phyloP scores from a whole-genome alignment of 331 rosid species.

The Malus hybrid region DNA sequence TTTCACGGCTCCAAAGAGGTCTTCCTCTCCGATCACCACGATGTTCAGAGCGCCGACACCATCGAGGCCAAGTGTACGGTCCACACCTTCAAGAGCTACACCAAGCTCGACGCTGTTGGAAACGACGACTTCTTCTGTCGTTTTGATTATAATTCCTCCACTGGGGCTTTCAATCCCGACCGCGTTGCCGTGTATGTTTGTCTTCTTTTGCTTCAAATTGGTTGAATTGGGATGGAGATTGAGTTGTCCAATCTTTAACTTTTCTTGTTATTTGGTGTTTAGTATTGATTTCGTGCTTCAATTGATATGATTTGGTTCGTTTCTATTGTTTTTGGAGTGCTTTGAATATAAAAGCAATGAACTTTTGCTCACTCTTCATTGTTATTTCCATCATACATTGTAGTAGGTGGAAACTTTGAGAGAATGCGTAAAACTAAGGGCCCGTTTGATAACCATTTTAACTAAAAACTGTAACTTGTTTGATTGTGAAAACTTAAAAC shows the following conservation, averaged over 20 bases:
- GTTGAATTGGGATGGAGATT: background rate
- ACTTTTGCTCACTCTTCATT: background rate
- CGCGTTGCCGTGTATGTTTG: constrained; percentile 84
- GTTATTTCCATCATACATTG: background rate
- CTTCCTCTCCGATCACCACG: constrained; percentile 87
- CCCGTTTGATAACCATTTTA: too few relatives aligned
- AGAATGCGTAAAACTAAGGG: background rate
- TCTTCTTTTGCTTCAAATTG: background rate
- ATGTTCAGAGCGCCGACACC: constrained; percentile 86
- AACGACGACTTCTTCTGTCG: constrained; percentile 98
- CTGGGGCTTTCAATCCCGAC: constrained; percentile 93
- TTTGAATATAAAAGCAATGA: background rate
- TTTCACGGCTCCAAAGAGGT: constrained; percentile 97
- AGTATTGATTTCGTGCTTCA: background rate
- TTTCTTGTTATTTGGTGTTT: background rate
- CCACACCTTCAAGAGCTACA: constrained; percentile 79
- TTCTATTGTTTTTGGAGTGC: background rate
- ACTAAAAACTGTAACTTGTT: too few relatives aligned
- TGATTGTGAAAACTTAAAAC: too few relatives aligned
- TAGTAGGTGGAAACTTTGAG: background rate
- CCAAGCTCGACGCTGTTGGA: constrained; percentile 95
- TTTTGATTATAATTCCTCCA: constrained; percentile 83
- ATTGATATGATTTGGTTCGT: background rate
- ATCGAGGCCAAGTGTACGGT: constrained; percentile 91
- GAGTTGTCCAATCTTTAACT: background rate